A percentile compares a stretch with the other conserved stretches of the same genome.
These are phyloP conservation scores for Clohesyomyces aquaticus DNA, from an alignment of 495 filamentous ascomycete genomes.

Conservation along the genomic window DNA sequence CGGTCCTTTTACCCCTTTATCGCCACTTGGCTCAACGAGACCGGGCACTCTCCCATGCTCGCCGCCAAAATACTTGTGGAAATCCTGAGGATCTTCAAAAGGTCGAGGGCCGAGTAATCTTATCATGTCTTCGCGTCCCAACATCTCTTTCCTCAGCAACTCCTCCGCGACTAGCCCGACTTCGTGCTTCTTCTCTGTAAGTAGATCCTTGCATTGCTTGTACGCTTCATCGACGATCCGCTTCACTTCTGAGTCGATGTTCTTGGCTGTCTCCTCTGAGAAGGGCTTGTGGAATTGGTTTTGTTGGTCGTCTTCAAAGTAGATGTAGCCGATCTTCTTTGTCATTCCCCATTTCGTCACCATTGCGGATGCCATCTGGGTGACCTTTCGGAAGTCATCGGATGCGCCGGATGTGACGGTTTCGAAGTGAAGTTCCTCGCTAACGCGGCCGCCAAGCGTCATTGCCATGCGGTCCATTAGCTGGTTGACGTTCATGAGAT, in stretches of 20 bases:
- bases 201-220: constrained; percentile 80
- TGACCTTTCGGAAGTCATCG: constrained; percentile 99
- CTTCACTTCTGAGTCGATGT: constrained; percentile 87
- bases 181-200: constrained; percentile 83
- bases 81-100: constrained; percentile 83
- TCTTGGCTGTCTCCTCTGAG: constrained; percentile 87
- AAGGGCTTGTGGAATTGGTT: constrained; percentile 91
- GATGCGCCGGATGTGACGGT: constrained; percentile 92
- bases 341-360: constrained; percentile 99
- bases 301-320: constrained; percentile 76
- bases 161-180: constrained; percentile 91
- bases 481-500: constrained; percentile 92
- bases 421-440: constrained; percentile 93
- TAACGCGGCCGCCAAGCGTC: constrained; percentile 93
- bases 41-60: constrained; percentile 36
- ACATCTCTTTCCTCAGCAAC: constrained; percentile 85
- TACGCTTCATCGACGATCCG: constrained; percentile 90
- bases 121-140: constrained; percentile 87
- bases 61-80: constrained; percentile 83
- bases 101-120: constrained; percentile 80
- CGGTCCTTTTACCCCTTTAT: constrained; percentile 34
- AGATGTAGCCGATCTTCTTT: constrained; percentile 83
- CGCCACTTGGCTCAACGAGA: constrained; percentile 33
- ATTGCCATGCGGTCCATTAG: constrained; percentile 99
- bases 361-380: constrained; percentile 91